These are phyloP conservation scores for Phytophthora nicotianae DNA, from an alignment of 352 stramenopile genomes.

Conservation along the genomic window DNA sequence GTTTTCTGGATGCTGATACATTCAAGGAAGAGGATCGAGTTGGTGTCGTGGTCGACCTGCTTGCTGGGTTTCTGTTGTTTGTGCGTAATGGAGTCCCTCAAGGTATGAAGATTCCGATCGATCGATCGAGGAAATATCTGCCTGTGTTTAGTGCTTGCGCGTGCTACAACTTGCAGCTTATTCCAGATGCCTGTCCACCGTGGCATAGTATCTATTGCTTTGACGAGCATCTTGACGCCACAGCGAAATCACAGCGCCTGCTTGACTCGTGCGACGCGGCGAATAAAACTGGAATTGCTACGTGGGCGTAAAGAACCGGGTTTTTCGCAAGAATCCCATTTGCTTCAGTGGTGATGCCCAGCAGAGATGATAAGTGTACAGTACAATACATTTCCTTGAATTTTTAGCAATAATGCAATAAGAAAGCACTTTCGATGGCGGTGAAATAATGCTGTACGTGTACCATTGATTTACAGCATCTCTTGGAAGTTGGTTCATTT, in stretches of 20 bases:
- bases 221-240: background rate
- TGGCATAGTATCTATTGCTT: conserved; percentile 57
- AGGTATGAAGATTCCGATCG: conserved; percentile 48
- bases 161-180: conserved; percentile 63
- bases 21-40: conserved; percentile 62
- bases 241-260: background rate
- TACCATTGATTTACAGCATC: background rate
- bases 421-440: too few species aligned
- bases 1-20: conserved; percentile 49
- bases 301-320: background rate
- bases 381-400: background rate
- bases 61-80: conserved; percentile 61
- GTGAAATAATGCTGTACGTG: too few species aligned
- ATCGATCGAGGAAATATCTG: conserved; percentile 44
- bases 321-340: background rate
- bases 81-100: conserved; percentile 52
- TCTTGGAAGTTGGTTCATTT: background rate
- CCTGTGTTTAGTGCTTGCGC: conserved; percentile 63
- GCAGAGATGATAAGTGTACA: conserved; percentile 1
- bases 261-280: background rate
- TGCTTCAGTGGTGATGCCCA: background rate
- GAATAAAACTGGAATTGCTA: conserved; percentile 2
- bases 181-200: conserved; percentile 37
- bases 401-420: background rate
- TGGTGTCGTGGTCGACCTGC: conserved; percentile 60